A percentile compares a stretch with the other conserved stretches of the same genome.
These are phyloP conservation scores for Thielaviopsis ethacetica DNA, from an alignment of 2,329 filamentous ascomycete species.

Conservation along the genomic window DNA sequence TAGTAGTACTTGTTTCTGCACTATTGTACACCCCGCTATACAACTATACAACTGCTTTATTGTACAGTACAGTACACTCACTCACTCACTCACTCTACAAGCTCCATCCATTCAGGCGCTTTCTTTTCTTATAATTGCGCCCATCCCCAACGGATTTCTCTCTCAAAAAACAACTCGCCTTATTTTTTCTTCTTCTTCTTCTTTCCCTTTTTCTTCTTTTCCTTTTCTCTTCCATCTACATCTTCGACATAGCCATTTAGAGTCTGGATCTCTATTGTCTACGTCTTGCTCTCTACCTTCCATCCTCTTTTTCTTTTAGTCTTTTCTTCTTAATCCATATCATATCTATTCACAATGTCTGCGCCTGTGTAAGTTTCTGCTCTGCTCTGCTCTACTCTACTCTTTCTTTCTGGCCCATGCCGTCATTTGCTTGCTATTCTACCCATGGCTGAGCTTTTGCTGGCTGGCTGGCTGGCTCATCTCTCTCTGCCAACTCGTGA, in stretches of 20 bases:
- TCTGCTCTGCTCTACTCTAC: too few species aligned
- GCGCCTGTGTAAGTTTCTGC: conserved; percentile 47
- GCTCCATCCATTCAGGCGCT: neutral
- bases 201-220: neutral
- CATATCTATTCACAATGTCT: conserved; percentile 37
- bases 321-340: neutral
- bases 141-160: conserved; percentile 8
- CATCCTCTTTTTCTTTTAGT: neutral
- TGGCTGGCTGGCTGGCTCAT: too few species aligned
- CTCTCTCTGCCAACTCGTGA: neutral
- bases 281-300: neutral
- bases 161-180: neutral
- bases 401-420: neutral
- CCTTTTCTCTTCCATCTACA: neutral
- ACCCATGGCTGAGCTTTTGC: neutral
- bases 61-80: neutral
- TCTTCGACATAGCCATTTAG: conserved; percentile 9
- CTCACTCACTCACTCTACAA: neutral
- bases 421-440: neutral
- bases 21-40: too few species aligned
- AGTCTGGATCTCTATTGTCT: conserved; percentile 5
- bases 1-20: too few species aligned
- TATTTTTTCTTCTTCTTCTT: conserved; percentile 2
- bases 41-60: too few species aligned
- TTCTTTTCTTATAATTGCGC: conserved; percentile 7